Percentiles rank a stretch among this genome's conserved stretches.
Evolutionary conservation across 352 stramenopile genomes (phyloP).

Genomic region (Phytopythium cucurbitacearum): DNA sequence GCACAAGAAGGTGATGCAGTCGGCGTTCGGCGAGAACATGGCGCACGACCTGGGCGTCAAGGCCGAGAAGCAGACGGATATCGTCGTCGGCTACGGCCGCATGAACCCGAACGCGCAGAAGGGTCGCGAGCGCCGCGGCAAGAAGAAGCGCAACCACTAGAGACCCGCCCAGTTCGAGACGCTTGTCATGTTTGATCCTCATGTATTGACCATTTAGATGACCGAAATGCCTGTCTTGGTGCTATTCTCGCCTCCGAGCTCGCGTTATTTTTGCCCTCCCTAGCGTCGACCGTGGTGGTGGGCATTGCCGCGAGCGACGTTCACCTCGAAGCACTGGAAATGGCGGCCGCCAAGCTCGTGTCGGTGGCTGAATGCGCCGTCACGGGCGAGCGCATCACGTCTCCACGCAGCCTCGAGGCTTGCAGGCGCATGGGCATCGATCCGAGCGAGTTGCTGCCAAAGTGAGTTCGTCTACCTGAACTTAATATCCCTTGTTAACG

Average conservation of each 20-base stretch:
- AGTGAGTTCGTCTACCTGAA: conserved; percentile 13
- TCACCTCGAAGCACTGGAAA: background rate
- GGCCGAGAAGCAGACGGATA: conserved; percentile 85
- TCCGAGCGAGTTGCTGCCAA: conserved; percentile 58
- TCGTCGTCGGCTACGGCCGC: conserved; percentile 92
- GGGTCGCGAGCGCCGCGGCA: conserved; percentile 94
- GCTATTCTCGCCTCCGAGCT: background rate
- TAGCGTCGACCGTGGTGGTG: no score
- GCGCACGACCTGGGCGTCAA: conserved; percentile 92
- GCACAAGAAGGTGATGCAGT: conserved; percentile 88
- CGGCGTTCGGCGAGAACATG: conserved; percentile 95
- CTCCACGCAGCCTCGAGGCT: conserved; percentile 61
- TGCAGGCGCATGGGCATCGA: conserved; percentile 68
- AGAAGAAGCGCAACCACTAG: conserved; percentile 92
- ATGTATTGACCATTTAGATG: background rate
- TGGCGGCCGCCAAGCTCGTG: conserved; percentile 37
- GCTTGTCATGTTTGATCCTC: background rate
- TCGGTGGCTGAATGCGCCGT: conserved; percentile 42
- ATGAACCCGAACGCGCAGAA: conserved; percentile 97
- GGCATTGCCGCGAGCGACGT: background rate
- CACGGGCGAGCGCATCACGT: conserved; percentile 51
- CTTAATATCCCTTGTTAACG: no score
- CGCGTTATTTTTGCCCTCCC: background rate
- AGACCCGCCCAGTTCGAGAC: background rate
- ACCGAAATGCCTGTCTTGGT: background rate